phyloP scores from a whole-genome alignment of 2,329 filamentous ascomycete species.

The Trichoderma oligosporum region DNA sequence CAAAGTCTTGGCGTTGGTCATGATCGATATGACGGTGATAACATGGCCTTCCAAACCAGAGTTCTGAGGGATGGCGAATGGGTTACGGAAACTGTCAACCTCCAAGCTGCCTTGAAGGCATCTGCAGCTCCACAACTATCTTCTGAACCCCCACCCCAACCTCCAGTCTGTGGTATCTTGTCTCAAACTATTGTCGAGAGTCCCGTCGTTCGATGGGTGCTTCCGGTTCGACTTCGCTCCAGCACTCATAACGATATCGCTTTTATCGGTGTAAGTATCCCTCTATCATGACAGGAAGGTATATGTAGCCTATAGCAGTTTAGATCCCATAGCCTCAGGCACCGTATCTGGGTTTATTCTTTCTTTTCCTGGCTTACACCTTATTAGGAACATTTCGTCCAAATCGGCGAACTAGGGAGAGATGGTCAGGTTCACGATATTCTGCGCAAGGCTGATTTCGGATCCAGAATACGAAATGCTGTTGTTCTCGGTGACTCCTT shows the following conservation, averaged over 20 bases:
- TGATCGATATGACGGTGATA: constrained; percentile 21
- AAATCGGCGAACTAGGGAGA: constrained; percentile 69
- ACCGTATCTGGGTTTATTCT: not conserved
- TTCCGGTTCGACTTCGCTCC: constrained; percentile 74
- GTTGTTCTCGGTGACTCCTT: constrained; percentile 63
- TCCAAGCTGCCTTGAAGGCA: constrained; percentile 41
- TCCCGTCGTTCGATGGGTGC: constrained; percentile 69
- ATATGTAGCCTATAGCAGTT: not conserved
- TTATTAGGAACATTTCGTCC: constrained; percentile 67
- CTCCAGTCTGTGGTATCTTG: constrained; percentile 65
- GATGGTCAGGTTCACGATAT: constrained; percentile 71
- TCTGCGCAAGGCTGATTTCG: constrained; percentile 75
- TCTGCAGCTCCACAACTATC: constrained; percentile 33
- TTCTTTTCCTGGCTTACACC: not conserved
- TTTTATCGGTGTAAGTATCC: constrained; percentile 67
- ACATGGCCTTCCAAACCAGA: constrained; percentile 51
- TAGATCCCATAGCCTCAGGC: not conserved
- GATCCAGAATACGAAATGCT: constrained; percentile 72
- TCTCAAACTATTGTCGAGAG: constrained; percentile 75
- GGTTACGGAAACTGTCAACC: constrained; percentile 51
- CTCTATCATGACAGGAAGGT: not conserved
- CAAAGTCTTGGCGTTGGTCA: not conserved
- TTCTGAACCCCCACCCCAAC: constrained; percentile 33
- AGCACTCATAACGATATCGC: constrained; percentile 73
- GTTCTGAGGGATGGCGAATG: constrained; percentile 53